Base-by-base conservation (phyloP, 306 rosid species). In the Castanea crenata region DNA sequence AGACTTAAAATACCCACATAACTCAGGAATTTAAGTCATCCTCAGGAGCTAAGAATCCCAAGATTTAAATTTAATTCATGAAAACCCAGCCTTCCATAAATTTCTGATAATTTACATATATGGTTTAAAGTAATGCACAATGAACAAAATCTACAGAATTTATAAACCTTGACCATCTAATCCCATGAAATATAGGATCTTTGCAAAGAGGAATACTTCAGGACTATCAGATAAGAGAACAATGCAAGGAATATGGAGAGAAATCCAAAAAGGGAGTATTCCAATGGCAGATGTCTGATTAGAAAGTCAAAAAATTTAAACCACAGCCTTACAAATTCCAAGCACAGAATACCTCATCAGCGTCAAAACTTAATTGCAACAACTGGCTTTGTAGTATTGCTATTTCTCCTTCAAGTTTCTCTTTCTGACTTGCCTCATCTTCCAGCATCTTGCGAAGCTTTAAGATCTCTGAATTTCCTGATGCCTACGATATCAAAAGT, bases 341-440 rank as follows among this genome's bases (percentile, higher is more conserved):
- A 73, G 46, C 55, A 52, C 3, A 79, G 34, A 84, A 73, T 82
- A 90, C 99, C 94, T 93, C 96, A 68, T 91, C 89, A 34, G 97
- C 93, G 79, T 96, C 93, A 77, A 90, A 90, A 85, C 93, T 92
- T 73, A 92, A 78, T 74, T 91, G 97, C 90, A 96, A 86, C 86
- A 93, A 86, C 76, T 91, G 97, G 84, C 92, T 90, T 75, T 93
- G 99, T 34, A 96, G 88, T 78, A 86, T 67, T 74, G 93, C 91
- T 80, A 96, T 91, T 87, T 96, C 97, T 80, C 89, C 92, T 87
- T 93, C 97, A 75, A 93, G 90, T 83, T 91, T 96, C 84, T 87
- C 92, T 88, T 87, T 93, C 74, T 83, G 90, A 57, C 41, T 80
- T 73, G 89, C 82, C 85, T 89, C 96, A 21, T 89, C 96, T 85